Percentiles rank a stretch among this genome's conserved stretches.
Evolutionary conservation across 2,329 filamentous ascomycete genomes (phyloP).

Genomic region (Ophiostoma ulmi): DNA sequence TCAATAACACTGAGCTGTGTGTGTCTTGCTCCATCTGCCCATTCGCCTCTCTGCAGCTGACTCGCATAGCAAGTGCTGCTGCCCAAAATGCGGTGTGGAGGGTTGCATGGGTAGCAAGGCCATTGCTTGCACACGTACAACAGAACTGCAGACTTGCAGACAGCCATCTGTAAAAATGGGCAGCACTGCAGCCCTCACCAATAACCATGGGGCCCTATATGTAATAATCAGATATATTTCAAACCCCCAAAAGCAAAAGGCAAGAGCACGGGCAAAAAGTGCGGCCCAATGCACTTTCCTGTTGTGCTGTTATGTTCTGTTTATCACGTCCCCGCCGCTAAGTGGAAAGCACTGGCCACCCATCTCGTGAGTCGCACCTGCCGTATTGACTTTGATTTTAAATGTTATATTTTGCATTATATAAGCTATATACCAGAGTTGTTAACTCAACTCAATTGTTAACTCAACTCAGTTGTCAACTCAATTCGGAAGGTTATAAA

Average conservation of each 20-base stretch:
- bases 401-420: background rate
- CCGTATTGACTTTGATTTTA: background rate
- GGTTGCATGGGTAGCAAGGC: slow-evolving; percentile 12
- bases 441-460: background rate
- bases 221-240: background rate
- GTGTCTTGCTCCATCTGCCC: background rate
- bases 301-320: background rate
- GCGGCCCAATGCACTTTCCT: background rate
- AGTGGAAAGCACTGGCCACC: slow-evolving; percentile 1
- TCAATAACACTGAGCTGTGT: background rate
- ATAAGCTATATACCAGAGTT: background rate
- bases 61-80: slow-evolving; percentile 12
- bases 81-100: slow-evolving; percentile 24
- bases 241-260: background rate
- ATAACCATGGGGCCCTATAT: background rate
- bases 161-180: background rate
- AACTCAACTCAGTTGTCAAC: background rate
- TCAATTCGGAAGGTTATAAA: background rate
- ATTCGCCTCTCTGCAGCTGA: slow-evolving; percentile 3
- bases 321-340: background rate
- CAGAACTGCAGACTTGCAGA: too few species aligned
- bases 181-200: background rate
- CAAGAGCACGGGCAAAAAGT: background rate
- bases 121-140: background rate
- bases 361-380: background rate